Base-by-base conservation (phyloP, 306 rosid species). In the Cucurbita argyrosperma region DNA sequence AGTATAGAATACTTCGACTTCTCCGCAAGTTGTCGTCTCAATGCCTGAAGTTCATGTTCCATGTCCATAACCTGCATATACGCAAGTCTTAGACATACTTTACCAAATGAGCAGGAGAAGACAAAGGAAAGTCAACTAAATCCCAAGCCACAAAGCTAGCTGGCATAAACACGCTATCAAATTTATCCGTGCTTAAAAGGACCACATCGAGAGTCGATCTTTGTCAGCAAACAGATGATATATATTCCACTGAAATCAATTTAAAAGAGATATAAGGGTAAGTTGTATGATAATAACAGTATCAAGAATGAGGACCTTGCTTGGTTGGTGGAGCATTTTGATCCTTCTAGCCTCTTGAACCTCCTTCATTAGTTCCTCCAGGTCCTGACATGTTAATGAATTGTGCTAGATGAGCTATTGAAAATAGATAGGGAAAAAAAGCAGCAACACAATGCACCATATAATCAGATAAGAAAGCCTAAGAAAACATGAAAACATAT, bases 331-430 rank as follows among this genome's bases (percentile, higher is more conserved):
- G 82, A 92, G 88, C 97, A 92, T 90, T 82, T 88, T 92, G 76
- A 92, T 92, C 76, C 97, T 83, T 76, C 96, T 87, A 81, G 96
- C 97, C 81, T 92, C 97, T 80, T 89, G 97, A 81, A 92, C 97
- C 84, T 92, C 97, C 90, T 85, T 92, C 97, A 92, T 92, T 74
- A 92, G 74, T 76, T 92, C 92, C 76, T 92, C 96, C 78, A 90
- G 71, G 79, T 92, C 96, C 97, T 92, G 73, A 49, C 76, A 79
- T 39, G 67, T 73, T 80, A 78, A 51, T 74, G 26, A 78, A 77
- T 79, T 56, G 62, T 49, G 55, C 76, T 75, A 47, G 73, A 70
- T 82, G 84, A 56, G 39, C 54, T 8, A 57, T 73, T 9, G 53
- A 19, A 39, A 19, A 47, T 14, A 26, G 46, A 39, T 1, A 1